These are phyloP conservation scores for Arabis alpina DNA, from an alignment of 345 rosid species.

Conservation along the genomic window DNA sequence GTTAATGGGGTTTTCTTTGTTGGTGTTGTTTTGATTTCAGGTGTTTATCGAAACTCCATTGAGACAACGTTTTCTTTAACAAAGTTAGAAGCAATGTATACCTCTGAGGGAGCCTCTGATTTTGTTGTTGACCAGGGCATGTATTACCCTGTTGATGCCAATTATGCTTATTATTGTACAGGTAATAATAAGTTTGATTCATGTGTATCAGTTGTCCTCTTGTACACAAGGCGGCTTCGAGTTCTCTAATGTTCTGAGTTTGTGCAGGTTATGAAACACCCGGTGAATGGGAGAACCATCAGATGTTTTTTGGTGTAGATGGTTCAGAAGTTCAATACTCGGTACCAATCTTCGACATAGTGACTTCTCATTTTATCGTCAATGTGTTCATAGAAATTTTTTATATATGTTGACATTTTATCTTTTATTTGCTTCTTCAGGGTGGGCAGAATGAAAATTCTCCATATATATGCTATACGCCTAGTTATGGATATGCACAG, in stretches of 20 bases:
- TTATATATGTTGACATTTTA: not conserved
- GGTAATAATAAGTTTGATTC: constrained; percentile 53
- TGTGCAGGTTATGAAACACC: constrained; percentile 81
- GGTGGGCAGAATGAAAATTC: constrained; percentile 80
- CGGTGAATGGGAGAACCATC: constrained; percentile 93
- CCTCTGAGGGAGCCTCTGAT: constrained; percentile 74
- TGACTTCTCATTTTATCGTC: constrained; percentile 4
- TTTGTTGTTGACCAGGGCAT: constrained; percentile 71
- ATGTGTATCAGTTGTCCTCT: not conserved
- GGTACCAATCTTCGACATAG: constrained; percentile 44
- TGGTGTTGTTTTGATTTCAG: constrained; percentile 46
- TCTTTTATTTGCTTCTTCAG: constrained; percentile 45
- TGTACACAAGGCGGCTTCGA: constrained; percentile 13
- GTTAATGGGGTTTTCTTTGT: not conserved
- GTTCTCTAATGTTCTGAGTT: constrained; percentile 12
- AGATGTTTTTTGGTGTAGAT: constrained; percentile 73
- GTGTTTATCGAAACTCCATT: constrained; percentile 51
- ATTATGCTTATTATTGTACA: constrained; percentile 91
- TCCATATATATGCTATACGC: constrained; percentile 83
- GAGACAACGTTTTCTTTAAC: constrained; percentile 47
- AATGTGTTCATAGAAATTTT: not conserved
- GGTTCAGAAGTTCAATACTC: constrained; percentile 78
- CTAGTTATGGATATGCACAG: constrained; percentile 83
- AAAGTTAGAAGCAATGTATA: constrained; percentile 70
- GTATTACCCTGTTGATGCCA: constrained; percentile 74